Percentiles rank a stretch among this genome's conserved stretches.
phyloP scores from a whole-genome alignment of 2,329 filamentous ascomycete genomes.

The Phyllachora maydis region DNA sequence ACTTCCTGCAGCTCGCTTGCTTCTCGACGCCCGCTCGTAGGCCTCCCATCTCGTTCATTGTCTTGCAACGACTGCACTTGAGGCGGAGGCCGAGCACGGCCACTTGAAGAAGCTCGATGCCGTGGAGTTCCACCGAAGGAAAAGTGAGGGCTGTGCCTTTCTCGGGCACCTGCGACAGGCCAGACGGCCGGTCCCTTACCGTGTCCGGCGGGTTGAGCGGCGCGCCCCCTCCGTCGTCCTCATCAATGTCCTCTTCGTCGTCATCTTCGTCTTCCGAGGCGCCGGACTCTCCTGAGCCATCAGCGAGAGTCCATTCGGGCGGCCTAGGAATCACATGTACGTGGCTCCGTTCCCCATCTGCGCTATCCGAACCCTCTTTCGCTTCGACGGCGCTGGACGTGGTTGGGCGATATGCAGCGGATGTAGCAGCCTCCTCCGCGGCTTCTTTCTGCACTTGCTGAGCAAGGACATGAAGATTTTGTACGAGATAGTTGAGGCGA shows the following conservation, averaged over 20 bases:
- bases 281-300: conserved; percentile 21
- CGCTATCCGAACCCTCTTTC: conserved; percentile 6
- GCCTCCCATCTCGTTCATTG: conserved; percentile 45
- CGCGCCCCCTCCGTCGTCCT: too few relatives aligned
- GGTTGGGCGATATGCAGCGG: too few relatives aligned
- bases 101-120: conserved; percentile 57
- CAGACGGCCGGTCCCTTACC: too few relatives aligned
- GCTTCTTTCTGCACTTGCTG: conserved; percentile 22
- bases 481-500: conserved; percentile 53
- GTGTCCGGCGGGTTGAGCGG: conserved; percentile 11
- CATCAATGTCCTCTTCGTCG: conserved; percentile 17
- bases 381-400: conserved; percentile 6
- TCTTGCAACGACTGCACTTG: conserved; percentile 66
- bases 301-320: conserved; percentile 46
- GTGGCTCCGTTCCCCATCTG: conserved; percentile 34
- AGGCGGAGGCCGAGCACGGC: conserved; percentile 44
- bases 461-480: conserved; percentile 48
- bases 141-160: conserved; percentile 61
- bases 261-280: conserved; percentile 25
- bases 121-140: conserved; percentile 54
- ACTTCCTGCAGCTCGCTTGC: conserved; percentile 34
- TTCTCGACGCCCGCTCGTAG: conserved; percentile 31
- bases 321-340: conserved; percentile 54
- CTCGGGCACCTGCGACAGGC: conserved; percentile 29
- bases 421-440: conserved; percentile 5